Percentiles rank a stretch among this genome's conserved stretches.
Conservation (phyloP, 2,329 filamentous ascomycete species). For the Ceratocystis variospora region DNA sequence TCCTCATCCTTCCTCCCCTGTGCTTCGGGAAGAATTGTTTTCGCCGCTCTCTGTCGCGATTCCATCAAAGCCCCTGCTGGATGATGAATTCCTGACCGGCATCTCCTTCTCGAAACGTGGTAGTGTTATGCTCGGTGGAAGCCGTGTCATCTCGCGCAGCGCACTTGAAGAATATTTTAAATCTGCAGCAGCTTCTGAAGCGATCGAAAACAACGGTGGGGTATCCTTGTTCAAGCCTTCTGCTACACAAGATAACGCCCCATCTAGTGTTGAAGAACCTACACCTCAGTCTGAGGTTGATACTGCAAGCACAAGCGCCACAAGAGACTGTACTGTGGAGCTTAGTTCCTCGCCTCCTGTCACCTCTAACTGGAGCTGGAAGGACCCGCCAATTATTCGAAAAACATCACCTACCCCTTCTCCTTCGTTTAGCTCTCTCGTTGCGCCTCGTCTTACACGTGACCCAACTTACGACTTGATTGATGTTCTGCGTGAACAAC, state of each 20-base stretch:
- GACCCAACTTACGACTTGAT: constrained; percentile 17
- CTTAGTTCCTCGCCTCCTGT: neutral
- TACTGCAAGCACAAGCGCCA: neutral
- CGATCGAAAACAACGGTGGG: neutral
- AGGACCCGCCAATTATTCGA: constrained; percentile 9
- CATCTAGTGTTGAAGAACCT: neutral
- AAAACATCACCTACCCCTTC: constrained; percentile 18
- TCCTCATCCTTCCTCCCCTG: neutral
- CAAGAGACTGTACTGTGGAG: neutral
- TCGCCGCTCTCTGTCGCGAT: constrained; percentile 43
- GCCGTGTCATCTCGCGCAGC: constrained; percentile 16
- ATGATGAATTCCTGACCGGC: constrained; percentile 42
- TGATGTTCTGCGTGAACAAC: constrained; percentile 8
- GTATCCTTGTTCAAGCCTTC: neutral
- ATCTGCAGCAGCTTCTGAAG: neutral
- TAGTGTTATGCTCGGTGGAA: constrained; percentile 36
- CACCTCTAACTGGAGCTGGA: neutral
- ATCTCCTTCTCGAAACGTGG: constrained; percentile 50
- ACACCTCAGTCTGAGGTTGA: neutral
- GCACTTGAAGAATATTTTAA: constrained; percentile 14
- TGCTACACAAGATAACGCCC: neutral
- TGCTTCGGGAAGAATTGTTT: constrained; percentile 24
- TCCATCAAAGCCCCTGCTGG: constrained; percentile 42
- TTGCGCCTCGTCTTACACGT: constrained; percentile 1
- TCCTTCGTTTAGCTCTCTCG: constrained; percentile 13